Evolutionary conservation across 2,329 filamentous ascomycete genomes (phyloP), one percentile per base, ranked within the genome.

Genomic region (Fusarium sp.): DNA sequence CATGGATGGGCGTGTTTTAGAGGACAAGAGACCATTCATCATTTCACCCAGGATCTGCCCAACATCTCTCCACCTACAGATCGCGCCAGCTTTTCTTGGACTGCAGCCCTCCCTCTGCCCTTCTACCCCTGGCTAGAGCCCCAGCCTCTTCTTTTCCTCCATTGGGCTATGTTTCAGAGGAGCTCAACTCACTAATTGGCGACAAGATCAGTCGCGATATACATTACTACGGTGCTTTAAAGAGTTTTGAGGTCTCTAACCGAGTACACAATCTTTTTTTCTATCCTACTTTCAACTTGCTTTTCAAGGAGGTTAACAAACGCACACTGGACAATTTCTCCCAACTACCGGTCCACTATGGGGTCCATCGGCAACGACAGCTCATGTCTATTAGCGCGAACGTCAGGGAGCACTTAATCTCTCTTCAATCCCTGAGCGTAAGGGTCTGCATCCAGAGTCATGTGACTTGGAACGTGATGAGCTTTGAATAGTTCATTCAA

Each of bases 41-140:
- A 30, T 50, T 67, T 64, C 42, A 65, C 50, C 60, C 35, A 69
- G 65, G 67, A 74, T 67, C 75, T 75, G 64, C 60, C 74, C 71
- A 65, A 64, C 64, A 76, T 78, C 69, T 78, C 71, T 69, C 76
- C 76, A 78, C 75, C 61, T 57, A 75, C 40, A 78, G 76, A 78
- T 78, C 74, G 76, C 76, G 69, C 76, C 74, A 77, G 64, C 60
- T 73, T 57, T 69, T 67, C 57, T 54, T 67, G 38, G 68, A 57
- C 69, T 68, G 50, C 43, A 47, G 60, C 50, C 47, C 47, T 33
- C 28, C 28, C 60, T 54, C 43, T 64, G n/a, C 42, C 56, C 50
- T 42, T 56, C 60, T 57, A 43, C 52, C 67, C 71, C 71, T 71
- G 54, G 50, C 38, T 53, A 47, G 37, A 11, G 38, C 56, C 56